These are phyloP conservation scores for Apiospora marii DNA, from an alignment of 2,329 filamentous ascomycete genomes.

Conservation along the genomic window DNA sequence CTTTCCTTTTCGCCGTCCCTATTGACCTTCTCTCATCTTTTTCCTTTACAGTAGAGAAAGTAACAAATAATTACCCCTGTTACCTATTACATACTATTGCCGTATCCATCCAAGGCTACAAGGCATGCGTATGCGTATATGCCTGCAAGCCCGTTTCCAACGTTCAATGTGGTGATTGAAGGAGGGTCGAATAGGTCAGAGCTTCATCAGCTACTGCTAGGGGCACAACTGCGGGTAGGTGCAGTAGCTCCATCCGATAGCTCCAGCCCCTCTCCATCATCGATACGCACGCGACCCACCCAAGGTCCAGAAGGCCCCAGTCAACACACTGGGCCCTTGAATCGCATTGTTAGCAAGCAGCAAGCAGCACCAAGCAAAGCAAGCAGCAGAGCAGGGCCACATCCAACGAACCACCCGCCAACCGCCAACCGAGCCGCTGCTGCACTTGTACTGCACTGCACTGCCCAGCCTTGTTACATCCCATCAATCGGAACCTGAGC, in stretches of 20 bases:
- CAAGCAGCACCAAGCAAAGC: no score
- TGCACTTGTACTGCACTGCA: no score
- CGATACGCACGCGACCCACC: background rate
- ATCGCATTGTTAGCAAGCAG: background rate
- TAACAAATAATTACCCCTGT: background rate
- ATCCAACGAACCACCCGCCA: background rate
- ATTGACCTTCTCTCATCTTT: no score
- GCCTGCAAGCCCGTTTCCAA: background rate
- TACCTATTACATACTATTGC: background rate
- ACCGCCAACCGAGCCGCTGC: no score
- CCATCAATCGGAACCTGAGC: background rate
- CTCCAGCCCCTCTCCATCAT: slow-evolving; percentile 2
- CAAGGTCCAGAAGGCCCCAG: background rate
- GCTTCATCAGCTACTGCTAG: background rate
- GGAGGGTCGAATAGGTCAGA: background rate
- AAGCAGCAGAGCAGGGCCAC: background rate
- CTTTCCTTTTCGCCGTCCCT: background rate
- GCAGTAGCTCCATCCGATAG: background rate
- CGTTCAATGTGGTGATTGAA: background rate
- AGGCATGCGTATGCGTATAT: background rate
- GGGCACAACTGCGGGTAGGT: no score
- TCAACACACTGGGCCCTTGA: slow-evolving; percentile 2
- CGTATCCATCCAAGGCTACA: background rate
- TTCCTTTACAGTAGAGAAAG: background rate
- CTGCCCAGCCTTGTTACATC: background rate